Evolutionary conservation across 225 moss, liverwort and hornwort species (phyloP).

Genomic region (Ulota crispa): DNA sequence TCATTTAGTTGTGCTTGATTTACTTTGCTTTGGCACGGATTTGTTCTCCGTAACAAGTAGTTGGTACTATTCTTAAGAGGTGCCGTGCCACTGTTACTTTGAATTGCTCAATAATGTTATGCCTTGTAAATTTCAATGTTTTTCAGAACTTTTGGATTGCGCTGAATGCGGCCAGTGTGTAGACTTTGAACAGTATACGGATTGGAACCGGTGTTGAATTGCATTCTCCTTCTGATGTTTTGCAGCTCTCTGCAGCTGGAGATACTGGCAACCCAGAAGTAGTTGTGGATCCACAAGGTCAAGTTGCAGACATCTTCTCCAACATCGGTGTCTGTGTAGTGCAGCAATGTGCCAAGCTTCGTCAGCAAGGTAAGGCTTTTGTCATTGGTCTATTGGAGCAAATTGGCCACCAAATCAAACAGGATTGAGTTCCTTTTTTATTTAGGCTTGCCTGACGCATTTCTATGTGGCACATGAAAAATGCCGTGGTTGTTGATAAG

Average conservation of each 20-base stretch:
- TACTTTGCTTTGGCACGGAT: not conserved
- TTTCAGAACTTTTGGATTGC: conserved; percentile 16
- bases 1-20: not conserved
- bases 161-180: not conserved
- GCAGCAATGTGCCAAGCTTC: conserved; percentile 97
- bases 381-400: not conserved
- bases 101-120: not conserved
- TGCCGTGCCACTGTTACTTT: not conserved
- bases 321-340: conserved; percentile 93
- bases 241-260: conserved; percentile 93
- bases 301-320: conserved; percentile 81
- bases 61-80: not conserved
- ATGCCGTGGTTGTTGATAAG: not conserved
- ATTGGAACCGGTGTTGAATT: conserved; percentile 10
- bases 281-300: conserved; percentile 86
- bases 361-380: conserved; percentile 70
- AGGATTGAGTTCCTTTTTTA: not conserved
- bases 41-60: not conserved
- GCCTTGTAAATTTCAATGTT: not conserved
- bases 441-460: not conserved
- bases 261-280: conserved; percentile 95
- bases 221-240: conserved; percentile 6
- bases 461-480: not conserved
- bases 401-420: not conserved
- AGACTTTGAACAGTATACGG: not conserved